Evolutionary conservation across 78 protist genomes (phyloP), one percentile per base, ranked within the genome.

Genomic region (Chrysochromulina parva): DNA sequence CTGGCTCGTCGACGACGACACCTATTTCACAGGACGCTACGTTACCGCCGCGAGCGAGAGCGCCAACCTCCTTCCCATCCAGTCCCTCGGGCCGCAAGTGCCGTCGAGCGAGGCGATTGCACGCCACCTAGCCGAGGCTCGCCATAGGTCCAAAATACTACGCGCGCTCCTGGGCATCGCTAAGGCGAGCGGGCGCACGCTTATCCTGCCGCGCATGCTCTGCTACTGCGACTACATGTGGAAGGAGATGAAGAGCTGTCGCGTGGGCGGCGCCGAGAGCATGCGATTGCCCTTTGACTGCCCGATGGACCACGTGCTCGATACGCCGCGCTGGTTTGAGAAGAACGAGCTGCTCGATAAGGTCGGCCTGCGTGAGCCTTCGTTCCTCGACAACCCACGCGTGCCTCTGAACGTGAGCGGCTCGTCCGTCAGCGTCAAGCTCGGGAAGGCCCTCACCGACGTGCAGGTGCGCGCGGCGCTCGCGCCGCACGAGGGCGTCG

Each of bases 201-300:
- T 69, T 14, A 69, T 69, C 50, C 50, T 69, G 28, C 78, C 78
- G 6, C 28, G 78, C 24, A 69, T 69, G 78, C 78, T 69, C 48
- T 69, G 78, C 78, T 69, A 69, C 50, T 69, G 78, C 78, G 78
- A 69, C 14, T 69, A n/a, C 78, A 69, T 69, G 78, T 69, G 78
- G 78, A 69, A 69, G 14, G 78, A 69, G 78, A 69, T 69, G 78
- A 28, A 13, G 78, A 3, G 9, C 84, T 69, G 78, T 50, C 78
- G 78, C 78, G 78, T 69, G 14, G 78, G 78, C 16, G 54, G 78
- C 78, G 78, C 78, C 13, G 28, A 26, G 3, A n/a, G 24, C 16
- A 69, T 69, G 78, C 78, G 78, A 1, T 50, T 69, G 24, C 78
- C 78, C 16, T 69, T 69, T 14, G 78, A 69, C 14, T 69, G 78